Evolutionary conservation across 495 filamentous ascomycete genomes (phyloP).

Genomic region (Hyaloscypha variabilis): DNA sequence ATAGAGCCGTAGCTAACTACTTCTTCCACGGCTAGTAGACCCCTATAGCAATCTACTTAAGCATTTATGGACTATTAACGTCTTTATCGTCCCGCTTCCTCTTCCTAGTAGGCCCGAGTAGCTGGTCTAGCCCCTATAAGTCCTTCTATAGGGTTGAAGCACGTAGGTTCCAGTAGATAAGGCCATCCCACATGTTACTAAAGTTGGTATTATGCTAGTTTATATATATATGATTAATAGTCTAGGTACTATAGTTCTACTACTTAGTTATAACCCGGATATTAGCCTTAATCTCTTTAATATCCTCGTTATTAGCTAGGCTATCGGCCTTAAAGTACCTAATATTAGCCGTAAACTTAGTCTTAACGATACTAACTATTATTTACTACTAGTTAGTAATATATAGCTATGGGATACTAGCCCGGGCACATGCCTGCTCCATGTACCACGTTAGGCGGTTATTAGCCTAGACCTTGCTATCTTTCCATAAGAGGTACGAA

Average conservation of each 20-base stretch:
- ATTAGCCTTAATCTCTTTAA: slow-evolving; percentile 8
- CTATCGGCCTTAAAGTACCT: slow-evolving; percentile 5
- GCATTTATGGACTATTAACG: not conserved
- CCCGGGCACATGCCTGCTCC: slow-evolving; percentile 3
- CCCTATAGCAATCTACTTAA: slow-evolving; percentile 15
- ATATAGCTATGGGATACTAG: not conserved
- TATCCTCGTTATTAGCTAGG: not conserved
- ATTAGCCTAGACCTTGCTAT: slow-evolving; percentile 8
- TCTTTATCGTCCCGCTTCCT: slow-evolving; percentile 3
- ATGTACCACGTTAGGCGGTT: slow-evolving; percentile 11
- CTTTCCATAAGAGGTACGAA: slow-evolving; percentile 10
- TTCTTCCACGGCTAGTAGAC: slow-evolving; percentile 14
- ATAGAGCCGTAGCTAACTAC: not conserved
- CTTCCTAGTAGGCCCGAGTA: slow-evolving; percentile 9
- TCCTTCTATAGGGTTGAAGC: slow-evolving; percentile 17
- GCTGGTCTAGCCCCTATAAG: slow-evolving; percentile 13
- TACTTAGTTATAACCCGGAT: slow-evolving; percentile 14
- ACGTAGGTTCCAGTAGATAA: slow-evolving; percentile 14
- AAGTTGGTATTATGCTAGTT: slow-evolving; percentile 19
- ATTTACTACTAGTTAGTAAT: slow-evolving; percentile 7
- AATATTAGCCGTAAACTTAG: slow-evolving; percentile 10
- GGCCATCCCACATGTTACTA: slow-evolving; percentile 13
- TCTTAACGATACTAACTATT: slow-evolving; percentile 16
- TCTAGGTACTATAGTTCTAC: slow-evolving; percentile 18
- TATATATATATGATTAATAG: slow-evolving; percentile 14